Percentiles rank a stretch among this genome's conserved stretches.
Conservation (phyloP, 805 yeast genomes). For the Wickerhamiella lipophila region DNA sequence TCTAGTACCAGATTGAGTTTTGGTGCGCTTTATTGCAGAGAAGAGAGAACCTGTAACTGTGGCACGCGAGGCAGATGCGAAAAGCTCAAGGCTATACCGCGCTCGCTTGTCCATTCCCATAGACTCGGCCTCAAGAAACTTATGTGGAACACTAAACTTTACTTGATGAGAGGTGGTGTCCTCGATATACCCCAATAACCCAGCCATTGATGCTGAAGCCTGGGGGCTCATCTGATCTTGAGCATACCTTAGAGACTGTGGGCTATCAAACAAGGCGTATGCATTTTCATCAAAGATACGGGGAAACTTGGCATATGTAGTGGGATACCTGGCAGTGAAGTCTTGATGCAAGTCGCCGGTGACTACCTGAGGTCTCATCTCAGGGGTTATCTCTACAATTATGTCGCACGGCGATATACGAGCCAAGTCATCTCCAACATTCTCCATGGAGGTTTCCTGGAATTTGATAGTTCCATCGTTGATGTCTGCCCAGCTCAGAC, state of each 20-base stretch:
- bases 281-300: slow-evolving; percentile 29
- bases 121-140: slow-evolving; percentile 15
- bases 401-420: slow-evolving; percentile 76
- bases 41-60: neutral
- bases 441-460: slow-evolving; percentile 47
- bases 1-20: slow-evolving; percentile 38
- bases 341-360: neutral
- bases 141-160: slow-evolving; percentile 52
- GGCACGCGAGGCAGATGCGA: neutral
- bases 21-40: slow-evolving; percentile 2
- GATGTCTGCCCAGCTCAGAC: slow-evolving; percentile 79
- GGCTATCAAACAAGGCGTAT: slow-evolving; percentile 29
- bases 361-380: neutral
- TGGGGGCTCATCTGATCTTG: slow-evolving; percentile 18
- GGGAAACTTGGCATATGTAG: slow-evolving; percentile 40
- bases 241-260: slow-evolving; percentile 20
- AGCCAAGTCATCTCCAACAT: slow-evolving; percentile 57
- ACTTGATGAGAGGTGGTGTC: slow-evolving; percentile 59
- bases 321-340: slow-evolving; percentile 42
- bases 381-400: slow-evolving; percentile 31
- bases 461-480: slow-evolving; percentile 64
- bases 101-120: slow-evolving; percentile 57
- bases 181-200: slow-evolving; percentile 50
- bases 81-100: slow-evolving; percentile 45
- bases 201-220: slow-evolving; percentile 52